Evolutionary conservation across 179 eudicot genomes (phyloP), one percentile per base, ranked within the genome.

Genomic region (Corrigiola litoralis): DNA sequence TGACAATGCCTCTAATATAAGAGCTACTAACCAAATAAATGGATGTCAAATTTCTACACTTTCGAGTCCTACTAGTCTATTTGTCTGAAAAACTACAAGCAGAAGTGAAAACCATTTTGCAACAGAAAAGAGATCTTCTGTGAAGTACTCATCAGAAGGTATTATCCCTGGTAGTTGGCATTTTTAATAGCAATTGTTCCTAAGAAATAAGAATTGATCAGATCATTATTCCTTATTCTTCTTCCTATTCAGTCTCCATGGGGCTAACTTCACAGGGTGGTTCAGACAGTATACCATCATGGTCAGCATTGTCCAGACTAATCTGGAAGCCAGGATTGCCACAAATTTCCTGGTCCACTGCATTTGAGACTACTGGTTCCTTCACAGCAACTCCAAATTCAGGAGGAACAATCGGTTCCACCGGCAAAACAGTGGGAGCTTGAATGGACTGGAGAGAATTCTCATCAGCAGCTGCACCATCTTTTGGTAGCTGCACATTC

Each of bases 221-320:
- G 9, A 11, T 21, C 17, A 42, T 34, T 53, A 17, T 44, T 33
- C 45, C 61, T 57, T 21, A 10, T 8, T 42, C 51, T 57, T 18
- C 40, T 1, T 5, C 23, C 28, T 57, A 7, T 3, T 41, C 66
- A 17, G 71, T 64, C 53, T 64, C 66, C 70, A 69, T 64, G n/a
- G 67, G 48, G 38, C 61, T 58, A 14, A 21, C 24, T 53, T 64
- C 75, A 47, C 41, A 34, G 18, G 78, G 33, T 40, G 56, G 70
- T 63, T 74, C 74, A 17, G 57, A 34, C 55, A 52, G 2, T 9
- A 66, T 36, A 33, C 52, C 66, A n/a, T 64, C 70, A 49, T 28
- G 55, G 16, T 56, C 69, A 12, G 61, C 51, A 25, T 74, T 68
- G 55, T 74, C 78, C 70, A 68, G 41, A 49, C 70, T 74, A 21